Evolutionary conservation across 169 alveolate genomes (phyloP), one percentile per base, ranked within the genome.

Genomic region (Plasmodium vinckei): DNA sequence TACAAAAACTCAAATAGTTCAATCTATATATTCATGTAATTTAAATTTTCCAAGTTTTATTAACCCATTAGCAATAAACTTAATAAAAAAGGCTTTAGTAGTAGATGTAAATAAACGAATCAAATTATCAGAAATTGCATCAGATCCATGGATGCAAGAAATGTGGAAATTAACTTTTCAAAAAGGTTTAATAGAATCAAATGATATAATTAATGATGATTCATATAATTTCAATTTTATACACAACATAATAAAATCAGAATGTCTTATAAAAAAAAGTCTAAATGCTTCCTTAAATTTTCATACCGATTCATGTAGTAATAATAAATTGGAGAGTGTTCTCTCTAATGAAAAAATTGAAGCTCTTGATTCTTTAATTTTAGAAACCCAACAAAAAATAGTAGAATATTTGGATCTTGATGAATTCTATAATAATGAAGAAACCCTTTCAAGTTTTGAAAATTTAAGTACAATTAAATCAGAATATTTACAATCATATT

Each of bases 131-230:
- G 89, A 79, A 13, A 61, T 79, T 33, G 65, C 89, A 15, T 64
- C 79, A 5, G 89, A 79, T 27, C 89, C 89, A 12, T 79, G 89
- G 89, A 79, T 79, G 89, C 89, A 79, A 70, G 82, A 79, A 67
- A 79, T 79, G 89, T 79, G 89, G 89, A 79, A 79, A 54, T n/a
- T 67, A 49, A 54, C 56, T 27, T 79, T 79, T 79, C 84, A 79
- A 47, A 79, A 79, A 15, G 79, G 72, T 42, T 25, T 79, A 70
- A 27, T 10, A 13, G 33, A 51, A 12, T 33, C 33, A 1, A 53
- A 59, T 65, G 3, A 25, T 21, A 15, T 13, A 25, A 64, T 19
- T 44, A 54, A 65, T 9, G 89, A 79, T 9, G 59, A 79, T 7
- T 9, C 33, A 19, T 15, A 57, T n/a, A 51, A 79, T 79, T 79